phyloP scores from a whole-genome alignment of 2,329 filamentous ascomycete species.

The Rutstroemia sp. region DNA sequence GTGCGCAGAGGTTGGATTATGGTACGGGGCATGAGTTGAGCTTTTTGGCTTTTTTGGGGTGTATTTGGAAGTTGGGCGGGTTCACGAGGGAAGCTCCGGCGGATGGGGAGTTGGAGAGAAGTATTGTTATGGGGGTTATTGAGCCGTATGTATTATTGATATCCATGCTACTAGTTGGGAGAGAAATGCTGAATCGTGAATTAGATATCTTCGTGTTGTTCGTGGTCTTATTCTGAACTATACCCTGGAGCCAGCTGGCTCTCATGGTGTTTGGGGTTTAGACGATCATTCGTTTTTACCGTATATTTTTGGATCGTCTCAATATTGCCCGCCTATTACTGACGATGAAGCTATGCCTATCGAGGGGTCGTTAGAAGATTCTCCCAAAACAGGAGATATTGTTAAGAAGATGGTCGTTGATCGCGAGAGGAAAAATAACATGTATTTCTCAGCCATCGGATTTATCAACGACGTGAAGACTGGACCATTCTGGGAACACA shows the following conservation, averaged over 20 bases:
- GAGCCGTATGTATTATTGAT: constrained; percentile 59
- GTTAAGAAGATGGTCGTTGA: constrained; percentile 57
- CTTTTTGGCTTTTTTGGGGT: constrained; percentile 84
- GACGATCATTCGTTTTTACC: constrained; percentile 93
- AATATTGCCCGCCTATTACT: constrained; percentile 70
- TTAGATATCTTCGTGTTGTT: constrained; percentile 71
- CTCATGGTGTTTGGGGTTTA: constrained; percentile 96
- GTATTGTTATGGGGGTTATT: constrained; percentile 73
- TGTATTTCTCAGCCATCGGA: constrained; percentile 93
- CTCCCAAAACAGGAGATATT: constrained; percentile 66
- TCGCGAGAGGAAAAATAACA: constrained; percentile 57
- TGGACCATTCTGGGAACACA: constrained; percentile 96
- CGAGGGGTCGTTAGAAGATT: constrained; percentile 67
- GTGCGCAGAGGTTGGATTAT: constrained; percentile 83
- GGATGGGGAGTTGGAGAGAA: constrained; percentile 59
- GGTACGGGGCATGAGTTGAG: constrained; percentile 94
- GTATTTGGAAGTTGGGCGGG: constrained; percentile 82
- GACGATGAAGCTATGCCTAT: constrained; percentile 57
- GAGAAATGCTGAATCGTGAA: constrained; percentile 4
- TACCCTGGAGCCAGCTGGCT: constrained; percentile 88
- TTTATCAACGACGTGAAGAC: constrained; percentile 98
- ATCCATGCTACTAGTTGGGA: background rate
- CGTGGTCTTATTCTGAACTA: constrained; percentile 82
- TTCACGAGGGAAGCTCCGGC: constrained; percentile 51
- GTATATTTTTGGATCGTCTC: constrained; percentile 92